Conservation (phyloP, 2,329 filamentous ascomycete genomes). For the Fusarium avenaceum region DNA sequence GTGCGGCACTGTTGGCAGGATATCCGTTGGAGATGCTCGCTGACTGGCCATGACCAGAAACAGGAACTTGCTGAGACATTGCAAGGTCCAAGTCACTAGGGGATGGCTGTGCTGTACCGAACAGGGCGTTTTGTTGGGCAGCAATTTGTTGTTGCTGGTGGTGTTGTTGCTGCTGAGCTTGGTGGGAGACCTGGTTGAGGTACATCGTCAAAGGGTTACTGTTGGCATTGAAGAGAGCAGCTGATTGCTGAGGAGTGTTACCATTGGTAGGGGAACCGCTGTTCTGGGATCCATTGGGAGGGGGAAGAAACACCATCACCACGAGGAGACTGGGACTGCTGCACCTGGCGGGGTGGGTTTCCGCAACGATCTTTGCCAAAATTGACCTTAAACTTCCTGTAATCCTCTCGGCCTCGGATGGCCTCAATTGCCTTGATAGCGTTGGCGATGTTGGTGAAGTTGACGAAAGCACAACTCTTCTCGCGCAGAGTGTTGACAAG, state of each 20-base stretch:
- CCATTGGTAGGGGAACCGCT: constrained; percentile 68
- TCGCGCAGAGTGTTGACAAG: constrained; percentile 95
- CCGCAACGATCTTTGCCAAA: constrained; percentile 99
- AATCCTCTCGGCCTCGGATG: constrained; percentile 93
- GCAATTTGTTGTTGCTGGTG: constrained; percentile 79
- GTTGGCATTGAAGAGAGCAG: constrained; percentile 81
- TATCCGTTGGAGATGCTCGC: constrained; percentile 76
- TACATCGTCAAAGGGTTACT: constrained; percentile 96
- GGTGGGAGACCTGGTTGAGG: constrained; percentile 83
- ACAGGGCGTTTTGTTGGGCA: constrained; percentile 84
- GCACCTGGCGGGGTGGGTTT: constrained; percentile 91
- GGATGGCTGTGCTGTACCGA: constrained; percentile 76
- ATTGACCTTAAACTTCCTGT: constrained; percentile 99
- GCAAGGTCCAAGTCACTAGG: constrained; percentile 70
- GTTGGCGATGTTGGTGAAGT: constrained; percentile 99
- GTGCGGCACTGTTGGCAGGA: constrained; percentile 63
- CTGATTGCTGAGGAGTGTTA: constrained; percentile 73
- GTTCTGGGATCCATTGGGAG: constrained; percentile 71
- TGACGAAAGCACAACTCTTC: constrained; percentile 99
- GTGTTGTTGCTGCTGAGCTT: constrained; percentile 79
- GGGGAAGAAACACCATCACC: constrained; percentile 70
- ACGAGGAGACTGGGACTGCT: constrained; percentile 76
- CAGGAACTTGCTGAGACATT: constrained; percentile 71
- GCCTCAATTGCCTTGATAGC: constrained; percentile 99
- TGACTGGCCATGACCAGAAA: constrained; percentile 74